Evolutionary conservation across 176 grass and related monocot species (phyloP).

Genomic region (Rhynchospora tenuis): DNA sequence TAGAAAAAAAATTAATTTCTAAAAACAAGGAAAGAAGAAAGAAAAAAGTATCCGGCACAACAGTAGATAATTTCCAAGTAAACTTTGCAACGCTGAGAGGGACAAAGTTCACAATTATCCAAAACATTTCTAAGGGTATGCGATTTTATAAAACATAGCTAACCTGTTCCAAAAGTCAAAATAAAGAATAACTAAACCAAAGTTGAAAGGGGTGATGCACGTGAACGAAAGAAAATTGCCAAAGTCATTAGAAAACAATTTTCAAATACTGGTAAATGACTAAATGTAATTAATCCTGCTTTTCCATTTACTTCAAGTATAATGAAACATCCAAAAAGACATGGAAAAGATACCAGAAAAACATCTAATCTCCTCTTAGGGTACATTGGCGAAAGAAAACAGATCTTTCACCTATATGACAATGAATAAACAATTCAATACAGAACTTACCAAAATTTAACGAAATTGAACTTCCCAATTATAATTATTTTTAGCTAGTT

Average conservation of each 20-base stretch:
- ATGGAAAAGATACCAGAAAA: neutral
- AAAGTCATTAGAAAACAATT: neutral
- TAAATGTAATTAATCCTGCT: neutral
- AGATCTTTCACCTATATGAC: no score
- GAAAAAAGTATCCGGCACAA: neutral
- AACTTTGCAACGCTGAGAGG: neutral
- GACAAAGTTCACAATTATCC: neutral
- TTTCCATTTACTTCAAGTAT: neutral
- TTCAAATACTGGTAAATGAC: neutral
- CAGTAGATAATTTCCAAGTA: neutral
- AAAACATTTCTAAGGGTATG: neutral
- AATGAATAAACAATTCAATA: neutral
- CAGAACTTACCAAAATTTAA: neutral
- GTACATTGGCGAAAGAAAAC: neutral
- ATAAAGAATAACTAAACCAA: neutral
- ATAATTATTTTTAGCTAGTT: constrained; percentile 25
- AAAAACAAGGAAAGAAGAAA: neutral
- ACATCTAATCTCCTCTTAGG: neutral
- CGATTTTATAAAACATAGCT: neutral
- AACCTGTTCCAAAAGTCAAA: neutral
- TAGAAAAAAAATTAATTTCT: no score
- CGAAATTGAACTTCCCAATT: neutral
- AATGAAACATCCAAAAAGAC: neutral
- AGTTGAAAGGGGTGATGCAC: neutral
- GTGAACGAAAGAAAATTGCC: neutral